phyloP scores from a whole-genome alignment of 2,329 filamentous ascomycete species.

The Hymenoscyphus salicellus region DNA sequence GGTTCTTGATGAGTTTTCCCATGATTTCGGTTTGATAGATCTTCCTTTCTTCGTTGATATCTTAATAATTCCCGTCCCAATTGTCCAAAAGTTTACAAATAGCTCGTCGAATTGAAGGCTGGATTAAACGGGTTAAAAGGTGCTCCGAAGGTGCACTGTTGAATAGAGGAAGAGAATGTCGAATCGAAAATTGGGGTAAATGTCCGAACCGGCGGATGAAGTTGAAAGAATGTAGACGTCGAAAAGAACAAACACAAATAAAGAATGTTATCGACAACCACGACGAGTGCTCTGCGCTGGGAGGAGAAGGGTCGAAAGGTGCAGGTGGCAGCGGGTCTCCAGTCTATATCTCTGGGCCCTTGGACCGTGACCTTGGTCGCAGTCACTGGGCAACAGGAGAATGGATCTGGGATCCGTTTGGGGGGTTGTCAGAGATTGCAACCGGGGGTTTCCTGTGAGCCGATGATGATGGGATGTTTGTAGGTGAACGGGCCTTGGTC shows the following conservation, averaged over 20 bases:
- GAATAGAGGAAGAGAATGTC: slow-evolving; percentile 18
- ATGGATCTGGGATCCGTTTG: slow-evolving; percentile 29
- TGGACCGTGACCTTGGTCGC: slow-evolving; percentile 21
- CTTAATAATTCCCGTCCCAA: slow-evolving; percentile 16
- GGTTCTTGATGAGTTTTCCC: slow-evolving; percentile 99
- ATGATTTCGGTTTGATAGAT: slow-evolving; percentile 54
- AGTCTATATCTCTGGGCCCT: slow-evolving; percentile 40
- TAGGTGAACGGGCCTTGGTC: slow-evolving; percentile 49
- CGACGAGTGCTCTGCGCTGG: slow-evolving; percentile 47
- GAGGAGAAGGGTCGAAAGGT: slow-evolving; percentile 12
- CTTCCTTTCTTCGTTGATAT: slow-evolving; percentile 15
- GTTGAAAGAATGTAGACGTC: slow-evolving; percentile 35
- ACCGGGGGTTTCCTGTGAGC: slow-evolving; percentile 36
- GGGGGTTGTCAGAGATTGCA: slow-evolving; percentile 38
- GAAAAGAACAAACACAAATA: slow-evolving; percentile 38
- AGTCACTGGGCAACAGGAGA: slow-evolving; percentile 26
- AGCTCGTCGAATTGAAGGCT: slow-evolving; percentile 27
- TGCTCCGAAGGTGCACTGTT: slow-evolving; percentile 23
- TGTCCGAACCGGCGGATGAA: slow-evolving; percentile 53
- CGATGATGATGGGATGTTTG: slow-evolving; percentile 41
- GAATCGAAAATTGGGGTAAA: slow-evolving; percentile 34
- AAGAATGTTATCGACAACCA: slow-evolving; percentile 50
- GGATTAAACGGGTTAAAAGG: slow-evolving; percentile 33
- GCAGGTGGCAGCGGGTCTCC: slow-evolving; percentile 3
- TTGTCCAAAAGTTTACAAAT: slow-evolving; percentile 20